Percentiles rank a stretch among this genome's conserved stretches.
Evolutionary conservation across 345 rosid species (phyloP).

Genomic region (Eucalyptus leucophloia): DNA sequence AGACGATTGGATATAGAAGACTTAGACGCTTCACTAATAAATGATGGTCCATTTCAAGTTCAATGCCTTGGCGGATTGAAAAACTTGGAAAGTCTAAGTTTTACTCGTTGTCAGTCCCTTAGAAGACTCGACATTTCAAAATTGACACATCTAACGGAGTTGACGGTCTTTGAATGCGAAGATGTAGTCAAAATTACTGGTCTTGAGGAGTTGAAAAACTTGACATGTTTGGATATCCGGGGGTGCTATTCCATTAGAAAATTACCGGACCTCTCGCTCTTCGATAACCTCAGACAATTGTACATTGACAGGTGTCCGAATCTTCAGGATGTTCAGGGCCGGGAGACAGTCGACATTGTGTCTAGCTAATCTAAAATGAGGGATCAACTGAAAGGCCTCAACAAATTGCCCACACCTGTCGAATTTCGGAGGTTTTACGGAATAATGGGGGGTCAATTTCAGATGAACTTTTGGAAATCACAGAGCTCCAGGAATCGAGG

Average conservation of each 20-base stretch:
- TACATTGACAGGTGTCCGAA: fast-evolving
- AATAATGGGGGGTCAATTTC: not conserved
- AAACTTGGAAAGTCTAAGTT: fast-evolving
- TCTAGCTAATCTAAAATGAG: fast-evolving
- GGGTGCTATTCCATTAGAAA: fast-evolving
- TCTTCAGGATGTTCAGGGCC: too few relatives aligned
- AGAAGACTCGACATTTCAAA: too few relatives aligned
- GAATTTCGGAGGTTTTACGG: too few relatives aligned
- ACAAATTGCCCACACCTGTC: too few relatives aligned
- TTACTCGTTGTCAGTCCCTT: fast-evolving
- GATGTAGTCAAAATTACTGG: fast-evolving
- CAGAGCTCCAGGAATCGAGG: not conserved
- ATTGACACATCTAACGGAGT: fast-evolving
- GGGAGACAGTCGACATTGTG: fast-evolving
- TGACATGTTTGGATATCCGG: fast-evolving
- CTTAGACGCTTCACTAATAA: too few relatives aligned
- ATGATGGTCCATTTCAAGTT: too few relatives aligned
- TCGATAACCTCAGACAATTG: fast-evolving
- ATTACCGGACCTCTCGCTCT: too few relatives aligned
- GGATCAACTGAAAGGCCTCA: too few relatives aligned
- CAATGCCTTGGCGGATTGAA: too few relatives aligned
- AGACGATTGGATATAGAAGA: too few relatives aligned
- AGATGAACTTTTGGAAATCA: not conserved
- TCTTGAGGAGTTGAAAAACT: fast-evolving
- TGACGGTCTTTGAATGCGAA: fast-evolving